Base-by-base conservation (phyloP, 1,139 yeast species). In the Magnusiomyces clavatus region DNA sequence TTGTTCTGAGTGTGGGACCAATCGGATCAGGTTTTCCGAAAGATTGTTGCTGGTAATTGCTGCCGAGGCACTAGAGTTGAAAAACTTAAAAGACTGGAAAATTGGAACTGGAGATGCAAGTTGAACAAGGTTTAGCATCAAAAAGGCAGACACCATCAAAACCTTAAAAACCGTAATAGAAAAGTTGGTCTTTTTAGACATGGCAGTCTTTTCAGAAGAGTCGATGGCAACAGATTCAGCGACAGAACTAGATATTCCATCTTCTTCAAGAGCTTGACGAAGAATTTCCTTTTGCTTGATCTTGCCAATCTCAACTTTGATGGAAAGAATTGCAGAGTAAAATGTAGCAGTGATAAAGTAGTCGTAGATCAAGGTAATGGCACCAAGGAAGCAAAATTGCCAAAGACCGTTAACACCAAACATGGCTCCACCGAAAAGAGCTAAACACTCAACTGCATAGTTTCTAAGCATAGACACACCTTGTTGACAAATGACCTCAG, bases 221-320 rank as follows among this genome's bases (percentile, higher is more conserved):
- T 74, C 67, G 42, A 75, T 77, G 29, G 90, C 82, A 42, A 86
- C 83, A 53, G 80, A 77, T 58, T 79, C 81, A 46, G 92, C 97
- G 46, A 86, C 86, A 54, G 76, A 72, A 51, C 63, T 81, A 46
- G 88, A 78, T 43, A 92, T 80, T 20, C 98, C 98, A 62, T 94
- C 98, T 67, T 92, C 98, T 70, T 90, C 96, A 60, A 92, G 75
- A 20, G 89, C 92, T 60, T 80, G 82, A 64, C 86, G 83, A 65
- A 90, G 78, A 54, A 82, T 80, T 55, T 89, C 83, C 49, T 92
- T 86, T 60, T 90, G 82, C 69, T 92, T 88, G 55, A 95, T 95
- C 58, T 89, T 77, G 64, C 82, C 82, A 65, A 92, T 88, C 69
- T 94, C 97, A 44, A 94, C 81, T 69, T 92, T 92, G 68, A 92